Percentiles rank a stretch among this genome's conserved stretches.
phyloP scores from a whole-genome alignment of 2,329 filamentous ascomycete genomes.

The Tricladium varicosporioides region DNA sequence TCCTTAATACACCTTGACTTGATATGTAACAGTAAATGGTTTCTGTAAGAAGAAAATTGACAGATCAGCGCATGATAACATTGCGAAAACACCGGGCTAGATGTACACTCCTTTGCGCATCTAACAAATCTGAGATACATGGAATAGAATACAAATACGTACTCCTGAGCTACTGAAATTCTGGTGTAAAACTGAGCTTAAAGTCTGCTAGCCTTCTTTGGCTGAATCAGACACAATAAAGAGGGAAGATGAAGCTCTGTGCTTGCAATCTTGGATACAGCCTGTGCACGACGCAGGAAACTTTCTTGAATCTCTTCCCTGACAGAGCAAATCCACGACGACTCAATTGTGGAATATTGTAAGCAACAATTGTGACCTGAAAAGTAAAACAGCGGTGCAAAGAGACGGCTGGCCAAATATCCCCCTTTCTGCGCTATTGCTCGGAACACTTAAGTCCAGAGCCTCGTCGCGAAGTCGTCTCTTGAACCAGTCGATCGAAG shows the following conservation, averaged over 20 bases:
- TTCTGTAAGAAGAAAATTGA: constrained; percentile 30
- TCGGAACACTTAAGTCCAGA: neutral
- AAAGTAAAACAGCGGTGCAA: constrained; percentile 20
- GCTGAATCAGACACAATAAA: constrained; percentile 38
- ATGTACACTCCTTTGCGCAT: constrained; percentile 17
- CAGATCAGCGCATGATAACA: constrained; percentile 35
- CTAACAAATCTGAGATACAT: constrained; percentile 30
- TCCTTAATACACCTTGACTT: constrained; percentile 26
- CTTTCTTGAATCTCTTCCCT: constrained; percentile 14
- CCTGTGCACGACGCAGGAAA: constrained; percentile 27
- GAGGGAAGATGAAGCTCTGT: constrained; percentile 62
- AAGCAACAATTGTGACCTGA: constrained; percentile 25
- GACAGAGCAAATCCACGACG: constrained; percentile 14
- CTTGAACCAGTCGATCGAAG: neutral
- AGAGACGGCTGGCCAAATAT: constrained; percentile 7
- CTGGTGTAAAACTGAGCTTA: constrained; percentile 31
- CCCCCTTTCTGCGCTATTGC: constrained; percentile 1
- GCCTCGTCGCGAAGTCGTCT: constrained; percentile 3
- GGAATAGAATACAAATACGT: constrained; percentile 38
- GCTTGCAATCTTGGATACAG: constrained; percentile 47
- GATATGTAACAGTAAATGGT: constrained; percentile 27
- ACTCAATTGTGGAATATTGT: constrained; percentile 15
- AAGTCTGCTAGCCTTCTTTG: constrained; percentile 34
- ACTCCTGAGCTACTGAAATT: constrained; percentile 32
- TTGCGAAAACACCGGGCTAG: constrained; percentile 6